A percentile compares a stretch with the other conserved stretches of the same genome.
Evolutionary conservation across 768 basidiomycete species (phyloP).

Genomic region (Kondoa subrosea): DNA sequence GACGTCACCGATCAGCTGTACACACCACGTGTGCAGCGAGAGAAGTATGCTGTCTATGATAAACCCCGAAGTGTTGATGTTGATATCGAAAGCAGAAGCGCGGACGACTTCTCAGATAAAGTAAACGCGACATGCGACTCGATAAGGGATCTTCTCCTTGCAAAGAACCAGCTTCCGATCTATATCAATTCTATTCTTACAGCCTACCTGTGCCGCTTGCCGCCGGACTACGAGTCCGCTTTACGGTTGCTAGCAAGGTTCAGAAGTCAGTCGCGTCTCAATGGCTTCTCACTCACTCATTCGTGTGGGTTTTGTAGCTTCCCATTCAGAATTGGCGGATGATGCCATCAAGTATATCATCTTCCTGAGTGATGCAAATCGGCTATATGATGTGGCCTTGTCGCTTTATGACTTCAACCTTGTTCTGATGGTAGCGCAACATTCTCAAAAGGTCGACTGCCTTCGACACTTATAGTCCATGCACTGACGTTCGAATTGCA

Average conservation of each 20-base stretch:
- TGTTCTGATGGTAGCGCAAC: conserved; percentile 87
- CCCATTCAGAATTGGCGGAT: conserved; percentile 61
- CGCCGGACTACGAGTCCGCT: conserved; percentile 76
- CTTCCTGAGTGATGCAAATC: conserved; percentile 84
- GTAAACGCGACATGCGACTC: conserved; percentile 60
- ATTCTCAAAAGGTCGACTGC: conserved; percentile 68
- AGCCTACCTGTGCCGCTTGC: conserved; percentile 76
- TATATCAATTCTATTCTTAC: conserved; percentile 86
- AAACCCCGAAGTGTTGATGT: not conserved
- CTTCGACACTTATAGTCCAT: not conserved
- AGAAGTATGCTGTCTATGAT: not conserved
- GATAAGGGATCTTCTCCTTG: conserved; percentile 54
- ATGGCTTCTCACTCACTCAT: not conserved
- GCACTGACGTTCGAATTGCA: conserved; percentile 31
- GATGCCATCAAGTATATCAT: conserved; percentile 98
- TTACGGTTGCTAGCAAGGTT: conserved; percentile 56
- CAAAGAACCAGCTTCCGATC: conserved; percentile 43
- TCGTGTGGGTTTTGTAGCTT: conserved; percentile 33
- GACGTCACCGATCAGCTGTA: conserved; percentile 21
- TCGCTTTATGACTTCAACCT: conserved; percentile 98
- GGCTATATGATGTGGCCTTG: conserved; percentile 78
- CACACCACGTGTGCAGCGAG: conserved; percentile 20
- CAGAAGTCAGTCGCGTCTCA: conserved; percentile 44
- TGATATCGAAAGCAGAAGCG: not conserved
- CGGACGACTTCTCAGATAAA: conserved; percentile 24